Evolutionary conservation across 495 filamentous ascomycete genomes (phyloP).

Genomic region (Sabuloglossum arenarium): DNA sequence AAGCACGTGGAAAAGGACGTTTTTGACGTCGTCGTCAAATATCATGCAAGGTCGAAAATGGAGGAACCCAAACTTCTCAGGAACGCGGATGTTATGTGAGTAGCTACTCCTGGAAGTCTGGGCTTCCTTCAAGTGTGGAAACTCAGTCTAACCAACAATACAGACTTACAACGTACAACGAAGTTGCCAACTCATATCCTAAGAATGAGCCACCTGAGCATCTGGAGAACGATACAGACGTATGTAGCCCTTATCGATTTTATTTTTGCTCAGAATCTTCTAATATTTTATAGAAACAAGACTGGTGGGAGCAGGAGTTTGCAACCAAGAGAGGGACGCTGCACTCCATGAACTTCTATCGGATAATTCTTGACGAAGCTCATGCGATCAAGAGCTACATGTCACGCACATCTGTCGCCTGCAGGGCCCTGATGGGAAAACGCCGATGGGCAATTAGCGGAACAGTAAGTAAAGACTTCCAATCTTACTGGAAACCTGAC

Average conservation of each 20-base stretch:
- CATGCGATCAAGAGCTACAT: constrained; percentile 39
- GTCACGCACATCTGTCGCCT: constrained; percentile 27
- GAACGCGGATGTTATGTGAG: background rate
- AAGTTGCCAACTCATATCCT: background rate
- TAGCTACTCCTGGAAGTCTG: background rate
- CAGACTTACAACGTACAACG: background rate
- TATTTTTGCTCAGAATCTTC: background rate
- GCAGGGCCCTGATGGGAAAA: constrained; percentile 27
- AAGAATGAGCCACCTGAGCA: background rate
- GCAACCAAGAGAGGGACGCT: background rate
- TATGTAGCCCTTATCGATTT: background rate
- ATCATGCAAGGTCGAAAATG: background rate
- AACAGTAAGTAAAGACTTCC: constrained; percentile 23
- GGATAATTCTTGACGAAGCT: constrained; percentile 20
- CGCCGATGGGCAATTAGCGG: constrained; percentile 37
- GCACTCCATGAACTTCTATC: background rate
- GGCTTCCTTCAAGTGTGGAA: background rate
- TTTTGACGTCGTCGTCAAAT: background rate
- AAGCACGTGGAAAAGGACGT: background rate
- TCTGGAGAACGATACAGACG: background rate
- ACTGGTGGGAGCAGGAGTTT: background rate
- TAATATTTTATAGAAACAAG: background rate
- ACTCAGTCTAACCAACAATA: no score
- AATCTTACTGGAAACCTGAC: background rate
- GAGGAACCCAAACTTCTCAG: background rate